phyloP scores from a whole-genome alignment of 371 early-diverging fungal species.

The Mortierella sp. region DNA sequence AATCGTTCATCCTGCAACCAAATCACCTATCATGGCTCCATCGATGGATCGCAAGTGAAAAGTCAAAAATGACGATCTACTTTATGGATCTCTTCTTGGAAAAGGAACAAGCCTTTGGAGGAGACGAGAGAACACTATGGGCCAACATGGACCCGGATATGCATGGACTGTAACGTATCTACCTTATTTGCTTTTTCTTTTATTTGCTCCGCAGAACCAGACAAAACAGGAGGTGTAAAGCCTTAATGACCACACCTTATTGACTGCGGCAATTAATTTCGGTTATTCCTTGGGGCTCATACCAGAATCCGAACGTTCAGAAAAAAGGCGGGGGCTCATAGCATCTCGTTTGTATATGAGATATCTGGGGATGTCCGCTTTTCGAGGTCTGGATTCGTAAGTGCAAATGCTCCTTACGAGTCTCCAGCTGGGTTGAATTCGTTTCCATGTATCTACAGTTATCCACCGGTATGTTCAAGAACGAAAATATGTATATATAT shows the following conservation, averaged over 20 bases:
- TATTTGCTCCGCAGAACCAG: too few relatives aligned
- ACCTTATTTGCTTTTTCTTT: too few relatives aligned
- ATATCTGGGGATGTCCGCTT: slow-evolving; percentile 63
- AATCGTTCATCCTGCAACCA: slow-evolving; percentile 51
- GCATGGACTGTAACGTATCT: slow-evolving; percentile 62
- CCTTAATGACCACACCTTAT: too few relatives aligned
- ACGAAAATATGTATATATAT: not conserved
- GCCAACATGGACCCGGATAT: slow-evolving; percentile 65
- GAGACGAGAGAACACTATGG: slow-evolving; percentile 70
- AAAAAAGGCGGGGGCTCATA: slow-evolving; percentile 64
- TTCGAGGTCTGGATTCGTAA: slow-evolving; percentile 65
- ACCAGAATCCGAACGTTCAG: slow-evolving; percentile 68
- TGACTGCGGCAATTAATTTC: too few relatives aligned
- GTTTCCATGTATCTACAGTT: slow-evolving; percentile 74
- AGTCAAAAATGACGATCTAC: slow-evolving; percentile 72
- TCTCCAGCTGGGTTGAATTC: slow-evolving; percentile 73
- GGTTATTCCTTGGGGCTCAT: too few relatives aligned
- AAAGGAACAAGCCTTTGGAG: slow-evolving; percentile 62
- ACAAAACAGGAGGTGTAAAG: too few relatives aligned
- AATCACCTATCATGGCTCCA: slow-evolving; percentile 69
- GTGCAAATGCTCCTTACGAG: slow-evolving; percentile 63
- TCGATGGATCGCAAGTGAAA: slow-evolving; percentile 65
- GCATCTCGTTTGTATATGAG: slow-evolving; percentile 68
- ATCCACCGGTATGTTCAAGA: slow-evolving; percentile 64
- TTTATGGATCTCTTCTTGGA: slow-evolving; percentile 67